Conservation (phyloP, 495 filamentous ascomycete species). For the Hypoxylon rickii region DNA sequence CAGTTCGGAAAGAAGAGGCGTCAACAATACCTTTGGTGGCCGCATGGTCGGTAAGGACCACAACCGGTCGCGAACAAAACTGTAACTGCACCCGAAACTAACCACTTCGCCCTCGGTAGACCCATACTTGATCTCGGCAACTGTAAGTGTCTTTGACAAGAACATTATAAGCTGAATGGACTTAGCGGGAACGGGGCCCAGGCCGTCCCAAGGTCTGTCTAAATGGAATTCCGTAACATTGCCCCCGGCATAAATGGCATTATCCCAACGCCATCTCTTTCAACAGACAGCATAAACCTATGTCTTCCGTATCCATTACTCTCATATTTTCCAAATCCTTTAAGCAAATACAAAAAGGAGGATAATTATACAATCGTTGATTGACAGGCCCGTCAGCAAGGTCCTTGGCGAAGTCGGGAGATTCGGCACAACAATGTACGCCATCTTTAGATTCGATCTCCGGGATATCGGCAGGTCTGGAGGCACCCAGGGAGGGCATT, state of each 20-base stretch:
- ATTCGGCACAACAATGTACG: background rate
- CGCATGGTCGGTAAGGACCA: background rate
- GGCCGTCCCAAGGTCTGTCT: background rate
- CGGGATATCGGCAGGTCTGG: background rate
- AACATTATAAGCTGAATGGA: background rate
- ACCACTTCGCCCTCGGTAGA: background rate
- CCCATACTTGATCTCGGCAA: background rate
- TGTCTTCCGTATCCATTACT: no score
- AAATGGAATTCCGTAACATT: background rate
- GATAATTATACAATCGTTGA: no score
- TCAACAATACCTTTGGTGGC: background rate
- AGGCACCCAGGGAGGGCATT: no score
- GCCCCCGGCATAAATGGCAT: no score
- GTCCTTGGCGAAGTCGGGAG: background rate
- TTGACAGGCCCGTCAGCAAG: background rate
- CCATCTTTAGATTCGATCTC: background rate
- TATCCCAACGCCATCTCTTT: background rate
- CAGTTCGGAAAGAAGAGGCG: background rate
- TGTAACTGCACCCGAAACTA: background rate
- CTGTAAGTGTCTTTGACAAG: background rate
- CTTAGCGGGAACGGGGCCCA: background rate
- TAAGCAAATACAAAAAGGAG: no score
- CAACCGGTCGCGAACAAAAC: background rate
- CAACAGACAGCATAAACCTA: no score
- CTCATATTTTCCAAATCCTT: no score